Evolutionary conservation across 2,329 filamentous ascomycete genomes (phyloP), one percentile per base, ranked within the genome.

Genomic region (Fusarium sp.): DNA sequence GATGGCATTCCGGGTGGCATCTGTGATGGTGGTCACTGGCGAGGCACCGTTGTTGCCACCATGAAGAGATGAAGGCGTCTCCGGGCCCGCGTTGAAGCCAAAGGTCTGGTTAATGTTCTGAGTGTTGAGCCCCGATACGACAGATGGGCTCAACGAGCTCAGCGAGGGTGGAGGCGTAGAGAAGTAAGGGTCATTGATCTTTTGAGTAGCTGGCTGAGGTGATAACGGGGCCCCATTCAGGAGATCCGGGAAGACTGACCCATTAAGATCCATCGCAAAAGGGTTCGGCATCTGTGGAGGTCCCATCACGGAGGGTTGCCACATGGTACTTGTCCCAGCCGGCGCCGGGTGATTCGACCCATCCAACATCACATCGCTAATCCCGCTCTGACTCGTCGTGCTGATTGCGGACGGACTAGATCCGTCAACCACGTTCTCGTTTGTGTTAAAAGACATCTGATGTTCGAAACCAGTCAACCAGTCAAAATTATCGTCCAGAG

Each of bases 401-500:
- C 96, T 98, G 82, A 98, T 96, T 56, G 95, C 95, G 10, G 97
- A 98, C 18, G 97, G 97, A 16, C 97, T 98, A 13, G 97, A 98
- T 68, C 94, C 95, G 78, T 98, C 96, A 64, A 98, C 90, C 31
- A 94, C 95, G 75, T 92, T 93, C 77, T 98, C 95, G 78, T 93
- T 93, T 65, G 87, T 85, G 77, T 88, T 88, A 81, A 95, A 92
- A 9, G 90, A 90, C 87, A 96, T 90, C 54, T 93, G 91, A 78
- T 92, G 91, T 73, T 97, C 94, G 81, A 97, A 94, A 24, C 93
- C 93, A 68, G 92, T 92, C 73, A 90, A 80, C 95, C 95, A 98
- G 78, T 95, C 93, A 81, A 97, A 94, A 76, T 87, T 90, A 75
- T 96, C 93, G 62, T 98, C 95, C 74, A 93, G 84, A n/a, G 87